Evolutionary conservation across 1,284 basidiomycete species (phyloP).

Genomic region (Puccinia hordei): DNA sequence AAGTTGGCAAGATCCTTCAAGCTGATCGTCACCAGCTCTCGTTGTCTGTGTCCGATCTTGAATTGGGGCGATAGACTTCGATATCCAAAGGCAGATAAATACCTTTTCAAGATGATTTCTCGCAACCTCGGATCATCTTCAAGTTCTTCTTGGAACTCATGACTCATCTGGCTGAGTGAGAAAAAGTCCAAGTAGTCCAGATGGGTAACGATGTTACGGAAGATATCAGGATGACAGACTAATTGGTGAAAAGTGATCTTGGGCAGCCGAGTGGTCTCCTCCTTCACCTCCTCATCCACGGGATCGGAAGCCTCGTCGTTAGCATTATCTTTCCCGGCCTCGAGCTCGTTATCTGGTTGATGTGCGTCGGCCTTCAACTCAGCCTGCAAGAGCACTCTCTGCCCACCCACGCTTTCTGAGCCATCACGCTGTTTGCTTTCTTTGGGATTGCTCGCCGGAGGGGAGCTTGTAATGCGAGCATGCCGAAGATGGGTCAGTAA

Average conservation of each 20-base stretch:
- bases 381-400: not conserved
- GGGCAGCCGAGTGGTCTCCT: not conserved
- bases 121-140: slow-evolving; percentile 25
- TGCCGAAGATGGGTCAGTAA: slow-evolving; percentile 37
- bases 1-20: slow-evolving; percentile 41
- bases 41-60: not conserved
- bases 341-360: not conserved
- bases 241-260: slow-evolving; percentile 39
- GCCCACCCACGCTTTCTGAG: not conserved
- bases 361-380: not conserved
- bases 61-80: slow-evolving; percentile 13
- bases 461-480: slow-evolving; percentile 21
- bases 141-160: slow-evolving; percentile 30
- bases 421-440: not conserved
- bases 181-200: slow-evolving; percentile 51
- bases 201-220: slow-evolving; percentile 23
- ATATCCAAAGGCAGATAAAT: slow-evolving; percentile 38
- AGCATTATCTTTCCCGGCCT: not conserved
- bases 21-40: slow-evolving; percentile 26
- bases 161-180: slow-evolving; percentile 39
- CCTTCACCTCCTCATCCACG: slow-evolving; percentile 15
- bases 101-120: slow-evolving; percentile 44
- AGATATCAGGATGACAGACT: slow-evolving; percentile 25
- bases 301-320: not conserved
- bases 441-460: not conserved